These are phyloP conservation scores for Gnomoniopsis smithogilvyi DNA, from an alignment of 2,329 filamentous ascomycete species.

Conservation along the genomic window DNA sequence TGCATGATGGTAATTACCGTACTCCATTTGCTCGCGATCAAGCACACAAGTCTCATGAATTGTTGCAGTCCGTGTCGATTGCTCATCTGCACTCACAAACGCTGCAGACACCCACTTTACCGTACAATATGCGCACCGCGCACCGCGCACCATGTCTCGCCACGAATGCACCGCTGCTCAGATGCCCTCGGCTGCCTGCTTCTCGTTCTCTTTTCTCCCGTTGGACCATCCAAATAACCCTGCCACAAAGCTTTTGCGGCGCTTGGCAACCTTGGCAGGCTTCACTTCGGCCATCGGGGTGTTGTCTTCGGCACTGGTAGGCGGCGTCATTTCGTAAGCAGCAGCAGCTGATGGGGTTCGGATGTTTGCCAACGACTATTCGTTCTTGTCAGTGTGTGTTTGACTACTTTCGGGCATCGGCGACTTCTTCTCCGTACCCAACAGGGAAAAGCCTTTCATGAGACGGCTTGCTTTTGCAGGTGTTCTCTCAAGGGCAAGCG, in stretches of 20 bases:
- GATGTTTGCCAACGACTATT: constrained; percentile 30
- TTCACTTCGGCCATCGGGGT: constrained; percentile 12
- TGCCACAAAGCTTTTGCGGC: constrained; percentile 46
- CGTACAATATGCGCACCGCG: background rate
- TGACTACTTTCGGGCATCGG: too few relatives aligned
- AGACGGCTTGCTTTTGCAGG: too few relatives aligned
- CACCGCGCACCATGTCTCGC: background rate
- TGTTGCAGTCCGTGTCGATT: background rate
- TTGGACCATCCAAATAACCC: constrained; percentile 37
- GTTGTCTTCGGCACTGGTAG: constrained; percentile 18
- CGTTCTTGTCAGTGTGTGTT: constrained; percentile 17
- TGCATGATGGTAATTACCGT: background rate
- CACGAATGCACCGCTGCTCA: background rate
- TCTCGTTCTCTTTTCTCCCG: constrained; percentile 19
- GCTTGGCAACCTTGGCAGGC: constrained; percentile 28
- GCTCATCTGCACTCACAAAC: background rate
- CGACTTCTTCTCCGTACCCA: background rate
- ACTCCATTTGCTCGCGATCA: background rate
- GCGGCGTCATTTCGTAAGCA: constrained; percentile 15
- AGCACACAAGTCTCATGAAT: background rate
- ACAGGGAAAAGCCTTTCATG: too few relatives aligned
- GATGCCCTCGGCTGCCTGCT: background rate
- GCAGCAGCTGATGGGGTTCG: constrained; percentile 22
- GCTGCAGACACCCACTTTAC: too few relatives aligned
- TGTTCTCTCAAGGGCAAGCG: background rate